phyloP scores from a whole-genome alignment of 768 basidiomycete genomes.

The Pleurotus tuber-regium region DNA sequence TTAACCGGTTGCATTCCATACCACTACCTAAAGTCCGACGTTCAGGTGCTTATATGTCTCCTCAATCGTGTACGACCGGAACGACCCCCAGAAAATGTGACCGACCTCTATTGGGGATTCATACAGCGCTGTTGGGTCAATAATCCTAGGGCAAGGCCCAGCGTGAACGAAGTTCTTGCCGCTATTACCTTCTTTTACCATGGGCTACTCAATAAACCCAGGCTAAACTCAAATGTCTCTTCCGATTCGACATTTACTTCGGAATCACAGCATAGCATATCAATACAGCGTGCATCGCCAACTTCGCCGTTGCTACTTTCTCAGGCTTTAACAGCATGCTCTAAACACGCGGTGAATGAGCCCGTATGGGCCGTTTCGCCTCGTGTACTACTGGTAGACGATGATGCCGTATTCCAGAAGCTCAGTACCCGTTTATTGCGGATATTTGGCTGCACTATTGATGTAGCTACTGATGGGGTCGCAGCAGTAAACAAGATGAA shows the following conservation, averaged over 20 bases:
- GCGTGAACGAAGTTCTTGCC: constrained; percentile 7
- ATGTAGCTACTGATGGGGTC: constrained; percentile 4
- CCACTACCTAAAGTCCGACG: constrained; percentile 2
- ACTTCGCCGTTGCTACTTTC: not conserved
- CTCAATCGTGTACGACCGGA: constrained; percentile 9
- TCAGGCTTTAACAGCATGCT: not conserved
- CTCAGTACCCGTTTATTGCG: constrained; percentile 1
- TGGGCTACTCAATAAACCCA: not conserved
- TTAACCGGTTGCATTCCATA: constrained; percentile 12
- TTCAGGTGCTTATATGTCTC: constrained; percentile 9
- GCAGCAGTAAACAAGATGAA: constrained; percentile 4
- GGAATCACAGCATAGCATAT: not conserved
- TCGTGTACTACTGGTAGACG: constrained; percentile 6
- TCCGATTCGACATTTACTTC: not conserved
- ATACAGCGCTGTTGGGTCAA: constrained; percentile 10
- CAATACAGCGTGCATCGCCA: not conserved
- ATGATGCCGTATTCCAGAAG: constrained; percentile 7
- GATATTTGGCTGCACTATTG: constrained; percentile 7
- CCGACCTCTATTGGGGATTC: constrained; percentile 12
- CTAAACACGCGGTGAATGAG: not conserved
- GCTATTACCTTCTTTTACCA: constrained; percentile 5
- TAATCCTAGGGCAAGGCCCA: constrained; percentile 9
- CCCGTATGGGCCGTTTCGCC: constrained; percentile 8
- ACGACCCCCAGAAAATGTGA: constrained; percentile 1
- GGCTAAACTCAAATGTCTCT: not conserved